Conservation (phyloP, 495 filamentous ascomycete genomes). For the Cudoniella acicularis region DNA sequence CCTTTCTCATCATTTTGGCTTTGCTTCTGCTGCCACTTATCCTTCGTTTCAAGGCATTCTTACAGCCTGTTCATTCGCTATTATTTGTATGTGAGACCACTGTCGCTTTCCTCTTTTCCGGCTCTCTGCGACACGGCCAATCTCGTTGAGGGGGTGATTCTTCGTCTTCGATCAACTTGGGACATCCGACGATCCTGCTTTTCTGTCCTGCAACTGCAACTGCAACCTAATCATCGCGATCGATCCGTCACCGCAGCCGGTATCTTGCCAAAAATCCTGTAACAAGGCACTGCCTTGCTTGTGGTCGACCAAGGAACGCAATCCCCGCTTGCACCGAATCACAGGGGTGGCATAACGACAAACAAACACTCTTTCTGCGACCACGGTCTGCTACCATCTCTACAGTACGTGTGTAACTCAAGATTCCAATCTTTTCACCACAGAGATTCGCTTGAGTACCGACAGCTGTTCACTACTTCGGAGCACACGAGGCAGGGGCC, state of each 20-base stretch:
- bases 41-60: background rate
- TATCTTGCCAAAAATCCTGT: too few relatives aligned
- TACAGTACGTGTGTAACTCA: slow-evolving; percentile 15
- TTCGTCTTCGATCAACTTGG: background rate
- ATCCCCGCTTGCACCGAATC: slow-evolving; percentile 16
- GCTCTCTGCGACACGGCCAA: background rate
- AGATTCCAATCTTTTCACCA: background rate
- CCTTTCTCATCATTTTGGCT: background rate
- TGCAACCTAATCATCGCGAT: background rate
- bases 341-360: slow-evolving; percentile 18
- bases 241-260: background rate
- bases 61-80: background rate
- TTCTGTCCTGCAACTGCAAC: background rate
- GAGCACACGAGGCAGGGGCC: background rate
- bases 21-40: background rate
- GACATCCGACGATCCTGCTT: background rate
- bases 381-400: slow-evolving; percentile 1
- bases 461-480: background rate
- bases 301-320: slow-evolving; percentile 25
- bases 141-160: background rate
- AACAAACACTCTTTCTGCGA: slow-evolving; percentile 17
- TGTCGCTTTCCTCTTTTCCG: background rate
- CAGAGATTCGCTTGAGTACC: background rate
- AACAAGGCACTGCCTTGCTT: slow-evolving; percentile 15
- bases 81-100: slow-evolving; percentile 1